Conservation (phyloP, 192 early-diverging fungal genomes). For the Coemansia sp. region DNA sequence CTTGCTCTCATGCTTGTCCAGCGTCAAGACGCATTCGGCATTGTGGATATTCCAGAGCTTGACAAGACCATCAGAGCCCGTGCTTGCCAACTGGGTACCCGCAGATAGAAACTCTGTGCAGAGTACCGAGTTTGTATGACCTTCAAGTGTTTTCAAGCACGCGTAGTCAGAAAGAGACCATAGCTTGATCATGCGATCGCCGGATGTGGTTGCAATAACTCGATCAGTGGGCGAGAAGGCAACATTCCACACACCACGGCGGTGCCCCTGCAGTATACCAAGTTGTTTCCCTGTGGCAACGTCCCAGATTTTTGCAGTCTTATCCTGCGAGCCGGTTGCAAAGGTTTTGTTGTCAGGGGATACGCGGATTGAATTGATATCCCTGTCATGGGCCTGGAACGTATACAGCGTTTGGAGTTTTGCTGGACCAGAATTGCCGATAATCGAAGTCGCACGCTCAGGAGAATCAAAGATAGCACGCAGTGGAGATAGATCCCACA, state of each 20-base stretch:
- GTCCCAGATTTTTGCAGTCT: conserved; percentile 90
- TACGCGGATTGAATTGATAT: conserved; percentile 91
- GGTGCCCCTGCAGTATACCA: conserved; percentile 86
- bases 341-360: conserved; percentile 91
- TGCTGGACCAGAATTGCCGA: conserved; percentile 18
- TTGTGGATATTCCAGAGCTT: conserved; percentile 96
- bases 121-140: conserved; percentile 95
- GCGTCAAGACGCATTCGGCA: conserved; percentile 83
- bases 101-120: conserved; percentile 78
- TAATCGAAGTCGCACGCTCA: background rate
- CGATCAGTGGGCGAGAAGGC: conserved; percentile 96
- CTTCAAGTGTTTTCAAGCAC: conserved; percentile 95
- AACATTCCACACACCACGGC: conserved; percentile 92
- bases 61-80: conserved; percentile 88
- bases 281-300: conserved; percentile 75
- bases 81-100: conserved; percentile 85
- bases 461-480: conserved; percentile 26
- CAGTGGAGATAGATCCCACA: conserved; percentile 77
- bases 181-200: conserved; percentile 92
- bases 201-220: conserved; percentile 85
- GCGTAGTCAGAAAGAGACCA: conserved; percentile 88
- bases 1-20: conserved; percentile 94
- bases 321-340: conserved; percentile 94
- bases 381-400: conserved; percentile 92
- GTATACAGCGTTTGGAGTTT: conserved; percentile 71